These are phyloP conservation scores for Mimosa pudica DNA, from an alignment of 306 rosid genomes.

Conservation along the genomic window DNA sequence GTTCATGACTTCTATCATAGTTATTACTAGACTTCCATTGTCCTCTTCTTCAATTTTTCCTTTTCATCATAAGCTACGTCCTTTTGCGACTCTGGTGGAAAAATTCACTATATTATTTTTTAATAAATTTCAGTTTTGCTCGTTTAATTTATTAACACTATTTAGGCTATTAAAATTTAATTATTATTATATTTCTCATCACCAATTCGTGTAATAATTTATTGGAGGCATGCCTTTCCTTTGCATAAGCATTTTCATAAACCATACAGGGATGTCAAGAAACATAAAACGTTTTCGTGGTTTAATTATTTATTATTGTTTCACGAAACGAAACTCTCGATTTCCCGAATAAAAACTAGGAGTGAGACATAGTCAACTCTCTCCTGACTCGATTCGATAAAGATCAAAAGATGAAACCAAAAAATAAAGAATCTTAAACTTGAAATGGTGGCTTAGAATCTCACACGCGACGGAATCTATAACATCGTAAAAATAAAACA, in stretches of 20 bases:
- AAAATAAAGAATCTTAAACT: constrained; percentile 17
- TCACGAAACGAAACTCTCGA: neutral
- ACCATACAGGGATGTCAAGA: neutral
- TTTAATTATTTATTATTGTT: neutral
- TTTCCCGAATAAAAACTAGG: neutral
- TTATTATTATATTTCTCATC: no score
- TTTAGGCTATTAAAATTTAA: neutral
- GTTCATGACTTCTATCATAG: neutral
- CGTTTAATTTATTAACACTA: neutral
- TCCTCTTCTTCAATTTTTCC: neutral
- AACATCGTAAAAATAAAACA: neutral
- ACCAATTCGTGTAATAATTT: neutral
- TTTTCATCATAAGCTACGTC: neutral
- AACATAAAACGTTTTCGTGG: neutral
- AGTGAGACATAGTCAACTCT: neutral
- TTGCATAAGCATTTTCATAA: neutral
- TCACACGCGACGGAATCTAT: neutral
- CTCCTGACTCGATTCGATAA: neutral
- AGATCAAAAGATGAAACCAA: neutral
- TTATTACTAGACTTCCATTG: neutral
- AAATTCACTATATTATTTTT: neutral
- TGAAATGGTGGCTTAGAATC: constrained; percentile 11
- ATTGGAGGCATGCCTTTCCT: neutral
- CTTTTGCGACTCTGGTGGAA: neutral
- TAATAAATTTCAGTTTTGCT: neutral